phyloP scores from a whole-genome alignment of 73 alveolate genomes.

The Halteria grandinella region DNA sequence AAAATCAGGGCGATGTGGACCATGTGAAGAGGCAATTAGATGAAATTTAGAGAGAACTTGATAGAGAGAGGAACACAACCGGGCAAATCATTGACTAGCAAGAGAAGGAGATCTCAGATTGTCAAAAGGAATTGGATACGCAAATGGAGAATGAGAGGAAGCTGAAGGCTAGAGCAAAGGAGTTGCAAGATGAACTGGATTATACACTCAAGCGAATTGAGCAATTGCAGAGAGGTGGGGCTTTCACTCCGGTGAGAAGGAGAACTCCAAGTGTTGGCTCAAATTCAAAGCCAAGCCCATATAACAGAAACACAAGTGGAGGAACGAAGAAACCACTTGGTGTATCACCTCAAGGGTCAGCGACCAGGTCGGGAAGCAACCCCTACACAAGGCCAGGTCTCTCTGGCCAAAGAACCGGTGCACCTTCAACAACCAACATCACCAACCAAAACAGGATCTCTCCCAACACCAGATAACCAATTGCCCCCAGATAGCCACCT shows the following conservation, averaged over 20 bases:
- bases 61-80: neutral
- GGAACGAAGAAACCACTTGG: neutral
- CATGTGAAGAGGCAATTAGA: constrained; percentile 36
- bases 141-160: constrained; percentile 42
- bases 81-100: constrained; percentile 7
- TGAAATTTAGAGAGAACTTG: constrained; percentile 11
- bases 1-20: constrained; percentile 28
- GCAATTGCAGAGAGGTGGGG: constrained; percentile 38
- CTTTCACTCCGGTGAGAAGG: constrained; percentile 7
- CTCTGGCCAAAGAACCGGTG: too few species aligned
- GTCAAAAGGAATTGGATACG: constrained; percentile 29
- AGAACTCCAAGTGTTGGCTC: neutral
- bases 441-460: too few species aligned
- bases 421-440: too few species aligned
- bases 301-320: constrained; percentile 13
- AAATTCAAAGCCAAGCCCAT: constrained; percentile 30
- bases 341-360: neutral
- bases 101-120: constrained; percentile 50
- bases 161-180: constrained; percentile 50
- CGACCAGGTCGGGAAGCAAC: too few species aligned
- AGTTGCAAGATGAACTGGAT: constrained; percentile 65
- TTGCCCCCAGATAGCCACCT: too few species aligned
- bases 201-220: constrained; percentile 45
- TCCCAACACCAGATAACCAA: too few species aligned
- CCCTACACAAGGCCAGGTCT: too few species aligned